Evolutionary conservation across 2,329 filamentous ascomycete genomes (phyloP).

Genomic region (Ceratocystis papillata): DNA sequence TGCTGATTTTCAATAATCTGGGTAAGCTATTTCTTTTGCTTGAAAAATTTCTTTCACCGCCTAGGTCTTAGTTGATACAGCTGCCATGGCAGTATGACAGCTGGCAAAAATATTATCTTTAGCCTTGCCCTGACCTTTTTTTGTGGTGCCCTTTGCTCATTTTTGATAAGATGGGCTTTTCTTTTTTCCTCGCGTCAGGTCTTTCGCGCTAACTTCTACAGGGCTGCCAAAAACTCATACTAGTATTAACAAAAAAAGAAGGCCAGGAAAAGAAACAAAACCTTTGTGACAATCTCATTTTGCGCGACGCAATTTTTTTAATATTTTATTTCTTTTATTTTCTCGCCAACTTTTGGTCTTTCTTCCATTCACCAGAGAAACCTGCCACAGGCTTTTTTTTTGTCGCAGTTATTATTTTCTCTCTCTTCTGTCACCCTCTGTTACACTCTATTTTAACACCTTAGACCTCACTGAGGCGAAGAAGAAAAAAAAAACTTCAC

Average conservation of each 20-base stretch:
- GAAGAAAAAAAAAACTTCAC: constrained; percentile 12
- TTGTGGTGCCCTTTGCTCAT: background rate
- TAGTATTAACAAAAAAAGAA: too few relatives aligned
- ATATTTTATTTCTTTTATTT: constrained; percentile 1
- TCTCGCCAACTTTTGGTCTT: constrained; percentile 2
- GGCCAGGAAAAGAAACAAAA: background rate
- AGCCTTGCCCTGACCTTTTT: constrained; percentile 1
- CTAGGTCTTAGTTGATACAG: background rate
- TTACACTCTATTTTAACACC: background rate
- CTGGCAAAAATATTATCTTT: background rate
- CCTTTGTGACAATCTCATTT: constrained; percentile 9
- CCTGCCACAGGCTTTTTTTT: background rate
- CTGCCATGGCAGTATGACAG: background rate
- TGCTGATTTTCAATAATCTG: too few relatives aligned
- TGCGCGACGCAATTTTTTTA: constrained; percentile 9
- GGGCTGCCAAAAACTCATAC: background rate
- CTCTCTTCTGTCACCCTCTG: background rate
- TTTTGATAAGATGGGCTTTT: constrained; percentile 1
- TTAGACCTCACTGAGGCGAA: background rate
- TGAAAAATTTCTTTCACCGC: constrained; percentile 7
- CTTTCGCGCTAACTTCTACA: background rate
- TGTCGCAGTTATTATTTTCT: background rate
- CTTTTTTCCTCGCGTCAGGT: constrained; percentile 8
- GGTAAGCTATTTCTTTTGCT: background rate
- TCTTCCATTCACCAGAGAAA: background rate